Conservation (phyloP, 2,329 filamentous ascomycete genomes). For the Fusarium anguioides region DNA sequence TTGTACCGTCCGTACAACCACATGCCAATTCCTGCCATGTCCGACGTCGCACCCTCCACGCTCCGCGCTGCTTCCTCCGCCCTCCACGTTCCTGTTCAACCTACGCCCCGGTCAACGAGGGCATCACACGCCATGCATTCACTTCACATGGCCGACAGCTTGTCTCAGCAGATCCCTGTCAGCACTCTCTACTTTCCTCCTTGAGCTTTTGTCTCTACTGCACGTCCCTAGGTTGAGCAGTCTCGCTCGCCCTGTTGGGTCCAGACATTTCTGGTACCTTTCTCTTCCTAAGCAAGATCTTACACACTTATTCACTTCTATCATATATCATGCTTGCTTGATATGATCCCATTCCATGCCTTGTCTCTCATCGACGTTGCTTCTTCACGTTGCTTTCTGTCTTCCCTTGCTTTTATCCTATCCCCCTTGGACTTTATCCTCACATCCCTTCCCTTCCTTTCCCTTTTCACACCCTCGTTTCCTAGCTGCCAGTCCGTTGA, state of each 20-base stretch:
- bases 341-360: conserved; percentile 28
- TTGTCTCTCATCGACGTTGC: conserved; percentile 45
- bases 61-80: conserved; percentile 5
- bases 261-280: conserved; percentile 34
- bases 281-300: conserved; percentile 29
- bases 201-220: conserved; percentile 31
- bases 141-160: conserved; percentile 31
- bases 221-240: conserved; percentile 5
- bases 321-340: conserved; percentile 32
- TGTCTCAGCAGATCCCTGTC: conserved; percentile 35
- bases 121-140: conserved; percentile 37
- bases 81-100: conserved; percentile 38
- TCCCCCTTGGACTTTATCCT: conserved; percentile 29
- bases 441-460: conserved; percentile 32
- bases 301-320: conserved; percentile 9
- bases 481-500: conserved; percentile 34
- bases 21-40: conserved; percentile 41
- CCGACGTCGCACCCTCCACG: conserved; percentile 37
- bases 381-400: conserved; percentile 37
- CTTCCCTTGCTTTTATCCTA: conserved; percentile 37
- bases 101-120: conserved; percentile 34
- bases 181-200: conserved; percentile 14
- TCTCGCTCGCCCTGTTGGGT: conserved; percentile 30
- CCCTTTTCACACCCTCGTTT: conserved; percentile 38
- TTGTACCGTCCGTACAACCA: conserved; percentile 34